Evolutionary conservation across 2,329 filamentous ascomycete species (phyloP).

Genomic region (Escovopsis weberi): DNA sequence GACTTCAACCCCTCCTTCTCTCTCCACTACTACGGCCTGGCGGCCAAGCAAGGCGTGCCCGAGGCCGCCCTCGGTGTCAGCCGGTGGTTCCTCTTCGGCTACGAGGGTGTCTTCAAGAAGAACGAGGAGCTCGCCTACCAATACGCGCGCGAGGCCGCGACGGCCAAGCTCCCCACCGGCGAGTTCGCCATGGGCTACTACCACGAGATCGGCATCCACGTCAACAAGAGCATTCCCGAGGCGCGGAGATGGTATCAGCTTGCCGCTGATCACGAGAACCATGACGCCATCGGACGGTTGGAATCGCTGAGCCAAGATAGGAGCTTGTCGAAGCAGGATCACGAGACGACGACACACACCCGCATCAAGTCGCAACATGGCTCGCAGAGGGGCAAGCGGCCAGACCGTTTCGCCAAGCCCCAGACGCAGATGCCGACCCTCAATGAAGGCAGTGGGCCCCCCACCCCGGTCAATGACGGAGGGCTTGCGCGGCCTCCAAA

Average conservation of each 20-base stretch:
- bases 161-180: constrained; percentile 68
- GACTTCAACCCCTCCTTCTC: constrained; percentile 90
- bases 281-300: constrained; percentile 68
- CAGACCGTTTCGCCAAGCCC: constrained; percentile 41
- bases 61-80: constrained; percentile 94
- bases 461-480: constrained; percentile 14
- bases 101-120: constrained; percentile 83
- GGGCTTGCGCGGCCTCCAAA: constrained; percentile 10
- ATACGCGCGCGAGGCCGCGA: constrained; percentile 78
- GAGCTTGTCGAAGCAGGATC: constrained; percentile 76
- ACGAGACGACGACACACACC: constrained; percentile 79
- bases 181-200: constrained; percentile 98
- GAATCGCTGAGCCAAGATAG: constrained; percentile 73
- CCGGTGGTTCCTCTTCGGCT: constrained; percentile 96
- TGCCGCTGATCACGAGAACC: constrained; percentile 81
- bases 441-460: constrained; percentile 24
- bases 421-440: constrained; percentile 33
- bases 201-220: constrained; percentile 88
- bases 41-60: constrained; percentile 78
- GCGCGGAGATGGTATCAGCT: constrained; percentile 82
- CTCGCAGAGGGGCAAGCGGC: constrained; percentile 47
- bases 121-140: constrained; percentile 88
- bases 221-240: constrained; percentile 67
- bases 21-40: constrained; percentile 88
- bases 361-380: constrained; percentile 74